Conservation (phyloP, 108 stramenopile genomes). For the Cyclostephanos invisitatus region DNA sequence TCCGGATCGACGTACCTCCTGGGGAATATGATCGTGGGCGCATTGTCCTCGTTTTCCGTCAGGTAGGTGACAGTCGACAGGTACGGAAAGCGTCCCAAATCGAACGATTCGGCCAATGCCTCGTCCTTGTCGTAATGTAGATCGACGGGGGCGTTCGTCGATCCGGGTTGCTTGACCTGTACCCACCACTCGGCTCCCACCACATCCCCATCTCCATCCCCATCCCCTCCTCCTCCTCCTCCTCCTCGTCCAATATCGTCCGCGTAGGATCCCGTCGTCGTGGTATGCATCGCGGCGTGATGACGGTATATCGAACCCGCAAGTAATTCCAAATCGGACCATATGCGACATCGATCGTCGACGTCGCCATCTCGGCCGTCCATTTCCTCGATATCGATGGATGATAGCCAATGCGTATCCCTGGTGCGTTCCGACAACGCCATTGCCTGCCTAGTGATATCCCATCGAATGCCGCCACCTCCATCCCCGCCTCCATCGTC, state of each 20-base stretch:
- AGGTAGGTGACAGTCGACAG: slow-evolving; percentile 89
- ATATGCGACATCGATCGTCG: not conserved
- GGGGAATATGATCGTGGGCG: slow-evolving; percentile 73
- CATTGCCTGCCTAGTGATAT: slow-evolving; percentile 53
- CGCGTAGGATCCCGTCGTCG: too few relatives aligned
- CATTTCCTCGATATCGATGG: not conserved
- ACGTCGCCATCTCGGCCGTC: not conserved
- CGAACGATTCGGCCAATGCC: slow-evolving; percentile 77
- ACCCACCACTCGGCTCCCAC: slow-evolving; percentile 84
- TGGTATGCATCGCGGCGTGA: slow-evolving; percentile 35
- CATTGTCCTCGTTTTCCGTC: slow-evolving; percentile 38
- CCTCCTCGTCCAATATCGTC: not conserved
- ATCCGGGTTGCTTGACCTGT: slow-evolving; percentile 65
- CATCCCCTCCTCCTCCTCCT: not conserved
- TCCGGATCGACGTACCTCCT: slow-evolving; percentile 70
- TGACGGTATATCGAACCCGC: slow-evolving; percentile 62
- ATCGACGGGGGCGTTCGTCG: slow-evolving; percentile 57
- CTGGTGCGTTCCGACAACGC: slow-evolving; percentile 54
- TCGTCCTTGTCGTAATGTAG: slow-evolving; percentile 94
- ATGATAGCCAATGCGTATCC: slow-evolving; percentile 79
- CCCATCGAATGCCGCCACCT: slow-evolving; percentile 16
- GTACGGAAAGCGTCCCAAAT: slow-evolving; percentile 79
- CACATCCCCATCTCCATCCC: slow-evolving; percentile 33
- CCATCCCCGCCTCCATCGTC: not conserved
- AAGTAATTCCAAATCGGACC: slow-evolving; percentile 63